These are phyloP conservation scores for Davidsoniella eucalypti DNA, from an alignment of 2,329 filamentous ascomycete genomes.

Conservation along the genomic window DNA sequence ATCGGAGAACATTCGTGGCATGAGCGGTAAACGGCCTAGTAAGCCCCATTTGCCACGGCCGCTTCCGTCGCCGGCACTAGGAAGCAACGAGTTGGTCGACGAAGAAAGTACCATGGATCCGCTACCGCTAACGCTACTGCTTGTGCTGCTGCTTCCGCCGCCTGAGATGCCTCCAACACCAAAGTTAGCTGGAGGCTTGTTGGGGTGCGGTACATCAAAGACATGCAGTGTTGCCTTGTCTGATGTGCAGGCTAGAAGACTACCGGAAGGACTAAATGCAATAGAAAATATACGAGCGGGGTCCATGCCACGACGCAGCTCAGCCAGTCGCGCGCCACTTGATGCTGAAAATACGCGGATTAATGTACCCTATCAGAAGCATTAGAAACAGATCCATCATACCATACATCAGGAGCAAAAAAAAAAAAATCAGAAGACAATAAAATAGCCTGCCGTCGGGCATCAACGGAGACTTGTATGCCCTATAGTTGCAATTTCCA, in stretches of 20 bases:
- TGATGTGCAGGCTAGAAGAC: slow-evolving; percentile 75
- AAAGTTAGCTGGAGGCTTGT: slow-evolving; percentile 19
- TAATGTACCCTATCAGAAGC: slow-evolving; percentile 46
- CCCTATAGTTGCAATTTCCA: slow-evolving; percentile 21
- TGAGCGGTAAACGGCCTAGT: slow-evolving; percentile 63
- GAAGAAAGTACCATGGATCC: slow-evolving; percentile 14
- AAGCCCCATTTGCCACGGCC: slow-evolving; percentile 69
- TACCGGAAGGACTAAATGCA: slow-evolving; percentile 68
- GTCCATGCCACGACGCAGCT: slow-evolving; percentile 79
- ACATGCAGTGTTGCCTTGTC: slow-evolving; percentile 94
- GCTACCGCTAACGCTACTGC: background rate
- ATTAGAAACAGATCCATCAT: background rate
- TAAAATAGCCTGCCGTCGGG: background rate
- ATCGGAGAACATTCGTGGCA: slow-evolving; percentile 79
- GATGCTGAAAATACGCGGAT: slow-evolving; percentile 70
- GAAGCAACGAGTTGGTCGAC: slow-evolving; percentile 19
- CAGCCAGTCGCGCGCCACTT: slow-evolving; percentile 65
- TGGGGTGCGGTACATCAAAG: slow-evolving; percentile 60
- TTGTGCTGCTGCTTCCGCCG: no score
- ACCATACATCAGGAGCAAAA: background rate
- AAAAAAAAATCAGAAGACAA: background rate
- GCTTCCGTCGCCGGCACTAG: slow-evolving; percentile 25
- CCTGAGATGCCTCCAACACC: no score
- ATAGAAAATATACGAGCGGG: slow-evolving; percentile 75
- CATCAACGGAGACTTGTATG: no score